Base-by-base conservation (phyloP, 345 rosid genomes). In the Lenwebbia sp. region DNA sequence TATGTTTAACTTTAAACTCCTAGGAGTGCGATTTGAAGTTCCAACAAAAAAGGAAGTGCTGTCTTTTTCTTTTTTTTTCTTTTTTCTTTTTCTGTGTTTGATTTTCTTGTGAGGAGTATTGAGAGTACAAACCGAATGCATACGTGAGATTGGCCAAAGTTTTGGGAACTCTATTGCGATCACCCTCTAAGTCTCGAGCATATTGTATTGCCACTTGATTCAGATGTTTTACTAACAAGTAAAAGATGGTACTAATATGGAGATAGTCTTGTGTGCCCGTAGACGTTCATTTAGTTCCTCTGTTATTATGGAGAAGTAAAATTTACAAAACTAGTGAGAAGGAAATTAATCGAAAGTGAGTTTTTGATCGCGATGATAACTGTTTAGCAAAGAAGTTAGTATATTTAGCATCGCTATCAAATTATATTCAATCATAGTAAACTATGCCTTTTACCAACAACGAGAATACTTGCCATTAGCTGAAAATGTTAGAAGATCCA, bases 401-500 rank as follows among this genome's bases (percentile, higher is more conserved):
- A 60, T n/a, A 13, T 13, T 13, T 28, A 60, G 70, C 37, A 60
- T n/a, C 7, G 6, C 0, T n/a, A 60, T 60, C 1, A 2, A 60
- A n/a, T 28, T 12, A 12, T 28, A 30, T 7, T 14, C 11, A 15
- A 62, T 14, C 0, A 28, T 28, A 14, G 23, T 15, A 30, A 30
- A 62, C 1, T 30, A 7, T 62, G 75, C 22, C 0, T 62, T 62
- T 62, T 30, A 15, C 9, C 74, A 60, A 28, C 1, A 15, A 60
- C 1, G 19, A 28, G 74, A 13, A n/a, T 0, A 15, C 10, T 28
- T 6, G 75, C 4, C 5, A 7, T 62, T 7, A 30, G 5, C 4
- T 0, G 5, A 30, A 30, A 1, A 7, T 15, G 75, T 1, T 2
- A 30, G 17, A 30, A 3, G 7, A 62, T 62, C 11, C 11, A 1